Percentiles rank a stretch among this genome's conserved stretches.
These are phyloP conservation scores for Juglanconis juglandina DNA, from an alignment of 2,329 filamentous ascomycete species.

Conservation along the genomic window DNA sequence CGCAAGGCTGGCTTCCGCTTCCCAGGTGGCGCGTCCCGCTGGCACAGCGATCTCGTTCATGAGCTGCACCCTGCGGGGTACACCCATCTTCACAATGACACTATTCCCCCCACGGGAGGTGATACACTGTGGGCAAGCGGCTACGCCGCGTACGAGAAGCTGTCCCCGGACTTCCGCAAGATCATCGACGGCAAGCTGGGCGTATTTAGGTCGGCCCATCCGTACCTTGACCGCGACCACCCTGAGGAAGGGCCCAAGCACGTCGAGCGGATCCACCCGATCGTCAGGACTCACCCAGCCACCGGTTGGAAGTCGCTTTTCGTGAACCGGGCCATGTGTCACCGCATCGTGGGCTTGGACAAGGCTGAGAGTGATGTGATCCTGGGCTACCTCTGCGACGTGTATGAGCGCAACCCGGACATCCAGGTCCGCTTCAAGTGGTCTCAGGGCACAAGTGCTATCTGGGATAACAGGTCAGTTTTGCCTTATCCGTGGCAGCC, in stretches of 20 bases:
- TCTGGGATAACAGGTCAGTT: conserved; percentile 66
- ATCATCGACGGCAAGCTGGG: conserved; percentile 66
- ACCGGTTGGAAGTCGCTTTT: conserved; percentile 73
- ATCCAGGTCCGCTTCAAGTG: conserved; percentile 71
- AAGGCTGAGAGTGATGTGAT: conserved; percentile 66
- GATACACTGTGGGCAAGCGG: conserved; percentile 72
- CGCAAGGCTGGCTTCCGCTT: conserved; percentile 58
- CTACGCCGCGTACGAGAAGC: conserved; percentile 70
- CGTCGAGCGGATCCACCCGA: conserved; percentile 64
- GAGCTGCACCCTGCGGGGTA: conserved; percentile 68
- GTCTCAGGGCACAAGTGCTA: conserved; percentile 62
- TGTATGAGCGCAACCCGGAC: conserved; percentile 67
- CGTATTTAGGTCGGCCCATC: conserved; percentile 63
- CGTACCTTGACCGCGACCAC: conserved; percentile 63
- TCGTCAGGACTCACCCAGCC: conserved; percentile 68
- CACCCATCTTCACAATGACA: conserved; percentile 68
- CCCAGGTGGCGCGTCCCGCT: conserved; percentile 64
- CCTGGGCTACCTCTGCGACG: conserved; percentile 62
- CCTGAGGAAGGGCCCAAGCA: conserved; percentile 60
- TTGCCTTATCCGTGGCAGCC: neutral
- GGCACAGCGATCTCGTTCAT: conserved; percentile 70
- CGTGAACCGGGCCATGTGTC: conserved; percentile 69
- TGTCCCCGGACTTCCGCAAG: conserved; percentile 65
- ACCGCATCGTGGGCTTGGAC: conserved; percentile 65
- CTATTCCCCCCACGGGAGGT: conserved; percentile 60